Conservation (phyloP, 768 basidiomycete species). For the Tricholoma matsutake region DNA sequence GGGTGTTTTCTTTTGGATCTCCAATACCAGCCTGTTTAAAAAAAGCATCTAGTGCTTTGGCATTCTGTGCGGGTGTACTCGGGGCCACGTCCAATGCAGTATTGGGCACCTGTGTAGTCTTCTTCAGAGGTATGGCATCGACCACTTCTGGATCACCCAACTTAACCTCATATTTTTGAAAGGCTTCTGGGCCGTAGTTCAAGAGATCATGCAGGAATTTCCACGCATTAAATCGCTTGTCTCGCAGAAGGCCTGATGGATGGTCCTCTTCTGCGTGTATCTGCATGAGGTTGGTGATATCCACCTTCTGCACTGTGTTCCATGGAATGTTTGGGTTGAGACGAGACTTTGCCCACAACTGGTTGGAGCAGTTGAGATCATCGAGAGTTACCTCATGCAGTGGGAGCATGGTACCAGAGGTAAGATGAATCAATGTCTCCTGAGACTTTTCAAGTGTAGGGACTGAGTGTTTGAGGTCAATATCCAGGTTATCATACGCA, state of each 20-base stretch:
- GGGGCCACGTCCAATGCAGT: conserved; percentile 21
- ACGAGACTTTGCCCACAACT: too few relatives aligned
- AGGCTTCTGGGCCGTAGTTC: neutral
- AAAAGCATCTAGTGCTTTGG: conserved; percentile 15
- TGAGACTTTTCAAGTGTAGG: neutral
- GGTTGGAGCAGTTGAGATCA: too few relatives aligned
- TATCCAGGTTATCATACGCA: too few relatives aligned
- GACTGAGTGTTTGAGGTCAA: too few relatives aligned
- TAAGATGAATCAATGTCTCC: neutral
- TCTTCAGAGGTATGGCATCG: conserved; percentile 18
- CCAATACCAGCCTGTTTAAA: conserved; percentile 21
- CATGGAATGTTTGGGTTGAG: too few relatives aligned
- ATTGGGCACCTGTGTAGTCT: conserved; percentile 18
- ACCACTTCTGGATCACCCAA: conserved; percentile 22
- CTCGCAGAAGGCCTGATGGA: conserved; percentile 17
- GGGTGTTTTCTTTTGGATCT: conserved; percentile 14
- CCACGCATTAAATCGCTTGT: conserved; percentile 26
- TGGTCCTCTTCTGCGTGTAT: too few relatives aligned
- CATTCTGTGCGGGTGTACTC: conserved; percentile 19
- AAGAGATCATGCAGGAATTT: conserved; percentile 25
- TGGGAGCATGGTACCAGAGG: neutral
- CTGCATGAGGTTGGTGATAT: too few relatives aligned
- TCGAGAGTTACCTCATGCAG: too few relatives aligned
- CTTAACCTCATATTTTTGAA: conserved; percentile 18
- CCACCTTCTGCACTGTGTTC: too few relatives aligned